Conservation (phyloP, 768 basidiomycete species). For the Kwoniella sp. region DNA sequence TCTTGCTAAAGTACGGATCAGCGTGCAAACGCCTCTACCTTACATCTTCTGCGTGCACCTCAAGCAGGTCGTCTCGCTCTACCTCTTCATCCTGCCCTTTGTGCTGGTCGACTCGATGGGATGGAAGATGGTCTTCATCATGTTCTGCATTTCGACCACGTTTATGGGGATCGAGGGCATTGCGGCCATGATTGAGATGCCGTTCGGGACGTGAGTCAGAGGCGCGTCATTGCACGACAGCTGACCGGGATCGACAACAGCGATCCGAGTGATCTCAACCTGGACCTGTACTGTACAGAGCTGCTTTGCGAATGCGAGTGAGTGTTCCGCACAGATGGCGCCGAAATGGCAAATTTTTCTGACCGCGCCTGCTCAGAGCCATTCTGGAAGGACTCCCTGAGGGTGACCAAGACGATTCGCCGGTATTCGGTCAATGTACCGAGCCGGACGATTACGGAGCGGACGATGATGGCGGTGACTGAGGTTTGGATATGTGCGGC, state of each 20-base stretch:
- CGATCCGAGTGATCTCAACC: constrained; percentile 45
- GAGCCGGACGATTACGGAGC: constrained; percentile 18
- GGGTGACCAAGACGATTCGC: constrained; percentile 54
- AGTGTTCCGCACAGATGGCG: constrained; percentile 9
- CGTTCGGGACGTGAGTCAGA: constrained; percentile 73
- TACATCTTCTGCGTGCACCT: constrained; percentile 66
- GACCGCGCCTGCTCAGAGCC: constrained; percentile 27
- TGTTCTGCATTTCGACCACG: constrained; percentile 57
- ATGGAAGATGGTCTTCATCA: constrained; percentile 78
- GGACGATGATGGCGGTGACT: constrained; percentile 31
- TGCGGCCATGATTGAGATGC: constrained; percentile 90
- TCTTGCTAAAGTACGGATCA: constrained; percentile 50
- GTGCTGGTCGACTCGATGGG: constrained; percentile 73
- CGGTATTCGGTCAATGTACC: background rate
- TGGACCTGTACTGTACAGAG: constrained; percentile 77
- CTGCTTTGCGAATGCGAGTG: constrained; percentile 79
- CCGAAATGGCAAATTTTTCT: too few relatives aligned
- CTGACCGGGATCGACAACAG: constrained; percentile 9
- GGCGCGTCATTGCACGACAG: constrained; percentile 31
- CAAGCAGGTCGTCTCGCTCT: constrained; percentile 90
- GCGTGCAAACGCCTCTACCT: constrained; percentile 34
- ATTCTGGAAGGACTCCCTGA: constrained; percentile 34
- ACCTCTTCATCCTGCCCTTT: constrained; percentile 84
- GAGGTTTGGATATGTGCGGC: background rate
- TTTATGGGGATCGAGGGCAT: constrained; percentile 69